Conservation (phyloP, 441 rosid species). For the Erodium moschatum region DNA sequence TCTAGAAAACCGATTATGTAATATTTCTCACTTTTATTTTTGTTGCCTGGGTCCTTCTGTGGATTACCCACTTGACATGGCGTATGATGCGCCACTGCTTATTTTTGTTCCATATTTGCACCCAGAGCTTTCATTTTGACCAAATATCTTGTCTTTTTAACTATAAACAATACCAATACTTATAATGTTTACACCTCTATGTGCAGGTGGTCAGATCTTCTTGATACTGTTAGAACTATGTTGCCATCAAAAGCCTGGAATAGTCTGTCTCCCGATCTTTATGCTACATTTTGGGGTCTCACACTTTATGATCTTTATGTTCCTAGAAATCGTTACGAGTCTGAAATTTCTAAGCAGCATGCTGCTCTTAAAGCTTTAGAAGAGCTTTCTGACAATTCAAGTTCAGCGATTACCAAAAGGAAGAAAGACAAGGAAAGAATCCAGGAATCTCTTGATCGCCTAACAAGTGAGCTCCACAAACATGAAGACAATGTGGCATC, state of each 20-base stretch:
- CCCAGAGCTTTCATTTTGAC: no score
- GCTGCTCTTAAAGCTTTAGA: conserved; percentile 91
- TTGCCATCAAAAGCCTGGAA: conserved; percentile 98
- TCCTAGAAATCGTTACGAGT: conserved; percentile 84
- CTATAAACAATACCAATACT: neutral
- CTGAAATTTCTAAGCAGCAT: conserved; percentile 95
- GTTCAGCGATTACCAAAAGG: conserved; percentile 90
- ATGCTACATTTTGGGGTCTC: conserved; percentile 98
- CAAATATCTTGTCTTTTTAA: no score
- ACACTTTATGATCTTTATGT: conserved; percentile 97
- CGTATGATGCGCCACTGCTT: no score
- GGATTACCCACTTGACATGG: neutral
- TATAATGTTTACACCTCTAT: conserved; percentile 9
- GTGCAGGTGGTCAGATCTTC: conserved; percentile 97
- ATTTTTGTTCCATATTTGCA: no score
- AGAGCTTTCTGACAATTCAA: conserved; percentile 91
- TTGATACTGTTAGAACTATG: conserved; percentile 79
- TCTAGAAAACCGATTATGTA: conserved; percentile 58
- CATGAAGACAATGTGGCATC: conserved; percentile 96
- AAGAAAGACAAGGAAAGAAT: conserved; percentile 99
- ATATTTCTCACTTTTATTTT: conserved; percentile 19
- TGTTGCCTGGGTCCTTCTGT: conserved; percentile 1
- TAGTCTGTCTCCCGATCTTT: conserved; percentile 98
- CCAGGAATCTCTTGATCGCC: conserved; percentile 96
- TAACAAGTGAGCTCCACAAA: conserved; percentile 68